Evolutionary conservation across 371 early-diverging fungal species (phyloP).

Genomic region (Mortierella sp.): DNA sequence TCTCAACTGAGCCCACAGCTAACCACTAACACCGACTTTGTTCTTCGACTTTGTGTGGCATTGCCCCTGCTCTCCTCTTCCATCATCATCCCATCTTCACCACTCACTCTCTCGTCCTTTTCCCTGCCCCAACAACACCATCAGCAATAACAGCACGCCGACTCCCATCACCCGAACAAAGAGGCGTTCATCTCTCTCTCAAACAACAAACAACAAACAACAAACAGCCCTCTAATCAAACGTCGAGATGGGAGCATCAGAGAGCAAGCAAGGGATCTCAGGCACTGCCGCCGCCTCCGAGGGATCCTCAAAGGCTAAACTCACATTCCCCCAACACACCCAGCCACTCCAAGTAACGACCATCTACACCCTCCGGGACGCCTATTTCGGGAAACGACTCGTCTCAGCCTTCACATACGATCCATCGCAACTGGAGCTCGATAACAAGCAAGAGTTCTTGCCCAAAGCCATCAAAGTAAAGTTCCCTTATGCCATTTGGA

Average conservation of each 20-base stretch:
- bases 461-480: slow-evolving; percentile 56
- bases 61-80: too few species aligned
- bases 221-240: background rate
- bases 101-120: too few species aligned
- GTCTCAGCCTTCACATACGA: slow-evolving; percentile 54
- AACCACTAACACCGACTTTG: too few species aligned
- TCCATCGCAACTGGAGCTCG: slow-evolving; percentile 48
- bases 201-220: background rate
- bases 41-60: too few species aligned
- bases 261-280: slow-evolving; percentile 46
- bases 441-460: slow-evolving; percentile 45
- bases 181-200: background rate
- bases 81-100: too few species aligned
- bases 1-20: too few species aligned
- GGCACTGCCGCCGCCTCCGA: slow-evolving; percentile 20
- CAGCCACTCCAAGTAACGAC: slow-evolving; percentile 36
- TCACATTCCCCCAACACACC: slow-evolving; percentile 38
- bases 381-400: slow-evolving; percentile 45
- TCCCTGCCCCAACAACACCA: too few species aligned
- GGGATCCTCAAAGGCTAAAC: slow-evolving; percentile 41
- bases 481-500: background rate
- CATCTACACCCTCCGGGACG: slow-evolving; percentile 38
- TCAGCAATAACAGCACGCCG: too few species aligned
- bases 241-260: slow-evolving; percentile 42
- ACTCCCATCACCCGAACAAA: background rate